Evolutionary conservation across 805 yeast species (phyloP).

Genomic region (Lipomyces chichibuensis): DNA sequence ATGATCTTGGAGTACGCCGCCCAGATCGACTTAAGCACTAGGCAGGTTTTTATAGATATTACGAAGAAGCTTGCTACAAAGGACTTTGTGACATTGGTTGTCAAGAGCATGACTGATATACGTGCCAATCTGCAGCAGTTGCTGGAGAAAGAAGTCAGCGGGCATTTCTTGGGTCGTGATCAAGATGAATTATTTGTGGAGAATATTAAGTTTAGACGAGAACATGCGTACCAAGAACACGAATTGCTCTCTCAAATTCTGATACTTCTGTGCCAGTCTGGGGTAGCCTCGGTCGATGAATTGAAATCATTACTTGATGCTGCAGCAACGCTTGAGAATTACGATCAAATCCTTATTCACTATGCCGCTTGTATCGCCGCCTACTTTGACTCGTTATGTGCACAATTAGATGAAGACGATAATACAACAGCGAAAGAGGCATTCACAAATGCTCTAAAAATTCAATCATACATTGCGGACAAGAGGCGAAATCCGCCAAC

Average conservation of each 20-base stretch:
- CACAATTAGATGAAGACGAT: conserved; percentile 7
- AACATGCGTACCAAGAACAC: conserved; percentile 65
- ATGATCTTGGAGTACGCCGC: conserved; percentile 33
- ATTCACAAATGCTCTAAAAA: conserved; percentile 26
- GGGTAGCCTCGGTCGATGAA: conserved; percentile 42
- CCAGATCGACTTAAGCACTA: conserved; percentile 3
- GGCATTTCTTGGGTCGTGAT: conserved; percentile 54
- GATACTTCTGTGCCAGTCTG: conserved; percentile 50
- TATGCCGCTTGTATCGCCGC: conserved; percentile 53
- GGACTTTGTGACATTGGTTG: conserved; percentile 48
- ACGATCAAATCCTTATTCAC: conserved; percentile 68
- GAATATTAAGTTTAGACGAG: conserved; percentile 60
- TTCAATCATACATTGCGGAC: conserved; percentile 19
- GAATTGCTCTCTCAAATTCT: conserved; percentile 71
- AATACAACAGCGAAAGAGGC: not conserved
- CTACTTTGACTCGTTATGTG: conserved; percentile 23
- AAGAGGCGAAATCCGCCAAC: conserved; percentile 14
- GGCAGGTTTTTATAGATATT: conserved; percentile 24
- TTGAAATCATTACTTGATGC: conserved; percentile 52
- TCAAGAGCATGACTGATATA: conserved; percentile 60
- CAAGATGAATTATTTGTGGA: conserved; percentile 52
- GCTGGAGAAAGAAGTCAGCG: conserved; percentile 54
- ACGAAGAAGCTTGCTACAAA: conserved; percentile 19
- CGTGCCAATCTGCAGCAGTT: conserved; percentile 61
- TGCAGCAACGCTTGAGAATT: conserved; percentile 54